Base-by-base conservation (phyloP, 441 rosid genomes). In the Erodium texanum region DNA sequence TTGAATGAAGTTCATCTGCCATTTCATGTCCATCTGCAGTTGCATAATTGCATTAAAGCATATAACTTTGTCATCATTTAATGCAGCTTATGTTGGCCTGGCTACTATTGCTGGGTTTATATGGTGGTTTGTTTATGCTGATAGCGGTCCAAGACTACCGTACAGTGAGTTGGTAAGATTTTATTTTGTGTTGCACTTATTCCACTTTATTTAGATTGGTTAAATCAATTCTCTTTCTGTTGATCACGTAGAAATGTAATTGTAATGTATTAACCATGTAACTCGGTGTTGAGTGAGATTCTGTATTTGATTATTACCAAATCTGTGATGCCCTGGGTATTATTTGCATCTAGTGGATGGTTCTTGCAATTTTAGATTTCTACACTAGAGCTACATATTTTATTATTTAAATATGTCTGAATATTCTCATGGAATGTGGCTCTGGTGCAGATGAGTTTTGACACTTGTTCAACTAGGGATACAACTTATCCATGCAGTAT, bases 51-150 rank as follows among this genome's bases (percentile, higher is more conserved):
- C 24, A 22, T 8, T 19, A 15, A 56, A 56, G 62, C 24, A 19
- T 56, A 56, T 56, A 14, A 56, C 62, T 45, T 56, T 56, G 14
- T 56, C 24, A 56, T 62, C 69, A 70, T 58, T 66, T 71, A 75
- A 50, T 83, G 85, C 89, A 94, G 98, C 91, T 76, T 92, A 94
- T 84, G 99, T 94, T 61, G 99, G 99, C 68, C 88, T 94, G 75
- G 98, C 99, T 66, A 94, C 99, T 38, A 97, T 94, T 79, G 97
- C 90, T 20, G 99, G 99, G 76, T 94, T 94, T 69, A 78, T 94
- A 71, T 94, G 99, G 99, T 94, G 99, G 99, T 94, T 86, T 75
- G 70, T 87, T 66, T 92, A 94, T 81, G 83, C 94, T 29, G 93
- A 87, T 58, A 80, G 76, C 56, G 99, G 98, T 74, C 99, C 99